phyloP scores from a whole-genome alignment of 2,329 filamentous ascomycete species.

The Leptographium galeiforme region DNA sequence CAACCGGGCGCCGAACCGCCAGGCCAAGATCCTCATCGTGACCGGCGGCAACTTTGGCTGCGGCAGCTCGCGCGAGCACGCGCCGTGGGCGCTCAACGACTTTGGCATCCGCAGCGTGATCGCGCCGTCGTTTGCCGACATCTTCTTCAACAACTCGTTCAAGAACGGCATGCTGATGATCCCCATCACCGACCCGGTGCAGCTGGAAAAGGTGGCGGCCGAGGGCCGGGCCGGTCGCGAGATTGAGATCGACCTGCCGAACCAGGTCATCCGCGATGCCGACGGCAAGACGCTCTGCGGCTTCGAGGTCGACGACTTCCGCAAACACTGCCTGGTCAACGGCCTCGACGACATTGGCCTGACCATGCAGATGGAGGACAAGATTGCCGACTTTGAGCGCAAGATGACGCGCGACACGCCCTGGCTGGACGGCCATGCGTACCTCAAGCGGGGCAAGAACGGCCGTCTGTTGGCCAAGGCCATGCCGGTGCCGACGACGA shows the following conservation, averaged over 20 bases:
- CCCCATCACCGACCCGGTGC: slow-evolving; percentile 51
- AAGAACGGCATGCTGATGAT: slow-evolving; percentile 99
- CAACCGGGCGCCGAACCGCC: slow-evolving; percentile 76
- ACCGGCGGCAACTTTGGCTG: slow-evolving; percentile 94
- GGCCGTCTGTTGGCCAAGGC: slow-evolving; percentile 43
- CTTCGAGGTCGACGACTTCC: slow-evolving; percentile 86
- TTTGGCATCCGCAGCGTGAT: slow-evolving; percentile 94
- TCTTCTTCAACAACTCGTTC: slow-evolving; percentile 99
- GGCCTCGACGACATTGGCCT: slow-evolving; percentile 92
- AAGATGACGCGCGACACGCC: slow-evolving; percentile 67
- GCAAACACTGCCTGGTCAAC: slow-evolving; percentile 87
- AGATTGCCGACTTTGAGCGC: slow-evolving; percentile 73
- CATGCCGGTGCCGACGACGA: slow-evolving; percentile 71
- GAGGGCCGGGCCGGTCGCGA: slow-evolving; percentile 72
- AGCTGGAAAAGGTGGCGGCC: slow-evolving; percentile 56
- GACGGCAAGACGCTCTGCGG: slow-evolving; percentile 58
- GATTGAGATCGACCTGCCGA: slow-evolving; percentile 77
- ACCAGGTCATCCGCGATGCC: slow-evolving; percentile 68
- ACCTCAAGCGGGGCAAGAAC: slow-evolving; percentile 49
- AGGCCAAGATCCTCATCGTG: slow-evolving; percentile 78
- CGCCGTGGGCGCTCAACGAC: slow-evolving; percentile 91
- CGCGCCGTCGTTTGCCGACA: slow-evolving; percentile 74
- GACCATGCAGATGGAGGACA: slow-evolving; percentile 82
- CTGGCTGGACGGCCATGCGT: slow-evolving; percentile 81
- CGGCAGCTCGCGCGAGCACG: slow-evolving; percentile 84